Conservation (phyloP, 495 filamentous ascomycete species). For the Aspergillus leporis region DNA sequence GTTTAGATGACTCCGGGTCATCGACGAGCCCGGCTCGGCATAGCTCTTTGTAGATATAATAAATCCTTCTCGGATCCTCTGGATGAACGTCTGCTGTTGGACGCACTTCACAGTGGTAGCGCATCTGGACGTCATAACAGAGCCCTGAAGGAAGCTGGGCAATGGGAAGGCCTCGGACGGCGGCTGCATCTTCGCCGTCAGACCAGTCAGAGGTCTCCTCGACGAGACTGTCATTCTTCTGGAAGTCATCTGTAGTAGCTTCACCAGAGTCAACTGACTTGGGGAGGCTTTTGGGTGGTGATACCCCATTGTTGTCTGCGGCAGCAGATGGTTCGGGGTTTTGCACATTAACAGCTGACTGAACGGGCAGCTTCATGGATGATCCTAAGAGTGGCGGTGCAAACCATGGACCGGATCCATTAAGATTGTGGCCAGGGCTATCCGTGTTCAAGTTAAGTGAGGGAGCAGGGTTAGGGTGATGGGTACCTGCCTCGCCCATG, state of each 20-base stretch:
- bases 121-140: conserved; percentile 93
- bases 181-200: conserved; percentile 28
- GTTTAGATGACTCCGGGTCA: conserved; percentile 48
- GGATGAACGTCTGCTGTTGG: conserved; percentile 75
- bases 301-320: conserved; percentile 13
- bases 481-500: conserved; percentile 37
- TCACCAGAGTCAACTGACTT: conserved; percentile 30
- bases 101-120: conserved; percentile 81
- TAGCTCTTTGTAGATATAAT: conserved; percentile 83
- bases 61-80: conserved; percentile 89
- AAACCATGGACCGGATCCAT: conserved; percentile 27
- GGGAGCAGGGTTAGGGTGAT: conserved; percentile 19
- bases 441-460: conserved; percentile 16
- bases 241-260: conserved; percentile 19
- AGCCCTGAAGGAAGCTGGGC: conserved; percentile 65
- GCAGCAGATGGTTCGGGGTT: conserved; percentile 6
- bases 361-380: conserved; percentile 16
- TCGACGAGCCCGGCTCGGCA: conserved; percentile 74
- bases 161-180: conserved; percentile 34
- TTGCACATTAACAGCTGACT: background rate
- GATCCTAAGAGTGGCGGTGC: conserved; percentile 32
- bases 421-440: conserved; percentile 19
- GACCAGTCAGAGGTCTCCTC: conserved; percentile 47
- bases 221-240: conserved; percentile 35
- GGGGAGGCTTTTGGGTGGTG: conserved; percentile 21